Conservation (phyloP, 2,329 filamentous ascomycete genomes). For the Coleophoma cylindrospora region DNA sequence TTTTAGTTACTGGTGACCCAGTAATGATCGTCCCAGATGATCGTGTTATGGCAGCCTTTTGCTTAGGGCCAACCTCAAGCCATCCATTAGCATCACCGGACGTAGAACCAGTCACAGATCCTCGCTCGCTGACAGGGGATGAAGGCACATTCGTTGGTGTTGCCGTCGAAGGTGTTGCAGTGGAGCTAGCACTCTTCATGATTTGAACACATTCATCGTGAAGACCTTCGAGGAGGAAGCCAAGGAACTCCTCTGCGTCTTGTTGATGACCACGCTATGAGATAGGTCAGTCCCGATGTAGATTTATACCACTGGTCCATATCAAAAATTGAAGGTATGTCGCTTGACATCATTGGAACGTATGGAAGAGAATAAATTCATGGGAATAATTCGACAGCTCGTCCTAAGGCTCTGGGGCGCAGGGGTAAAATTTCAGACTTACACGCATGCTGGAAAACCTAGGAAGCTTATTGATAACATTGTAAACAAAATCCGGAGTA, state of each 20-base stretch:
- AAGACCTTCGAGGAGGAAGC: conserved; percentile 85
- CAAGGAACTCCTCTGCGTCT: conserved; percentile 95
- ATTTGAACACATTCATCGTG: conserved; percentile 87
- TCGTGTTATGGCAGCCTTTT: conserved; percentile 79
- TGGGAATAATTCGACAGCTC: no score
- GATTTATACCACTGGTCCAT: conserved; percentile 22
- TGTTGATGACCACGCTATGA: conserved; percentile 87
- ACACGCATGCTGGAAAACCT: conserved; percentile 91
- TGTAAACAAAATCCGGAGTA: conserved; percentile 91
- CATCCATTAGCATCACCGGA: conserved; percentile 61
- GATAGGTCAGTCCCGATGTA: neutral
- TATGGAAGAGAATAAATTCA: no score
- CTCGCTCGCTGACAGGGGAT: conserved; percentile 38
- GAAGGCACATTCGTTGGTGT: conserved; percentile 33
- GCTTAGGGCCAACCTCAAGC: conserved; percentile 91
- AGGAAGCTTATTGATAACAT: conserved; percentile 80
- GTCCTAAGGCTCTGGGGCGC: no score
- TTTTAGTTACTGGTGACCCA: conserved; percentile 84
- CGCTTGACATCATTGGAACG: no score
- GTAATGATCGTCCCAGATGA: conserved; percentile 72
- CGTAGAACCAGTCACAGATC: conserved; percentile 19
- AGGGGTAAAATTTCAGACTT: conserved; percentile 28
- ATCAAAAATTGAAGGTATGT: neutral
- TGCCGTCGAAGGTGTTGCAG: conserved; percentile 35
- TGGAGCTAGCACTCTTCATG: conserved; percentile 40